Conservation (phyloP, 257 asterid species). For the Solanum chiquidenum region DNA sequence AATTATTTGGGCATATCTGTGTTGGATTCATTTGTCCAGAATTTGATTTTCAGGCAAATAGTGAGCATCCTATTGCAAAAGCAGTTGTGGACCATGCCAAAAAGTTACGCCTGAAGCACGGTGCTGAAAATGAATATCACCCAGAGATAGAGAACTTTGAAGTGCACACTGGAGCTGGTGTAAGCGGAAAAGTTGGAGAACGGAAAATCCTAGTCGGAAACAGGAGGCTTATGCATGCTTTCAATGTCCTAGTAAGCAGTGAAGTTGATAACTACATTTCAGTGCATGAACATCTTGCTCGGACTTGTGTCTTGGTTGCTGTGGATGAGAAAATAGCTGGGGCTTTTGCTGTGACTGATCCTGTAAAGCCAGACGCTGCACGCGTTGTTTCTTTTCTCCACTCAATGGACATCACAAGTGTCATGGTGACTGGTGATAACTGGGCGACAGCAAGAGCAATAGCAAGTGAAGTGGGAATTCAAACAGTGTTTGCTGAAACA, state of each 20-base stretch:
- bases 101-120: constrained; percentile 33
- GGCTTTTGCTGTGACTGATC: constrained; percentile 87
- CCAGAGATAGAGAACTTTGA: constrained; percentile 70
- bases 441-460: constrained; percentile 94
- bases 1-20: not conserved
- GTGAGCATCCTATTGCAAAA: constrained; percentile 94
- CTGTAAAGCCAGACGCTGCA: constrained; percentile 84
- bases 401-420: constrained; percentile 68
- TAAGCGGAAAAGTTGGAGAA: constrained; percentile 69
- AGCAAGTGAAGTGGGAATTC: constrained; percentile 78
- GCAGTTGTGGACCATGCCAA: constrained; percentile 86
- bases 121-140: constrained; percentile 28
- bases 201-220: constrained; percentile 66
- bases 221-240: constrained; percentile 65
- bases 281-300: constrained; percentile 74
- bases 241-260: constrained; percentile 37
- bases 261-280: constrained; percentile 57
- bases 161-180: constrained; percentile 92
- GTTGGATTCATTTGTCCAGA: not conserved
- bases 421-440: constrained; percentile 98
- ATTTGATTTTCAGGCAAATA: constrained; percentile 47
- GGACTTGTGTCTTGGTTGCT: constrained; percentile 80
- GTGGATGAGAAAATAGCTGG: constrained; percentile 69
- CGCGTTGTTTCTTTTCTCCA: constrained; percentile 60
- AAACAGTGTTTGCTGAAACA: constrained; percentile 81